A percentile compares a stretch with the other conserved stretches of the same genome.
These are phyloP conservation scores for Beauveria rudraprayagi DNA, from an alignment of 2,329 filamentous ascomycete species.

Conservation along the genomic window DNA sequence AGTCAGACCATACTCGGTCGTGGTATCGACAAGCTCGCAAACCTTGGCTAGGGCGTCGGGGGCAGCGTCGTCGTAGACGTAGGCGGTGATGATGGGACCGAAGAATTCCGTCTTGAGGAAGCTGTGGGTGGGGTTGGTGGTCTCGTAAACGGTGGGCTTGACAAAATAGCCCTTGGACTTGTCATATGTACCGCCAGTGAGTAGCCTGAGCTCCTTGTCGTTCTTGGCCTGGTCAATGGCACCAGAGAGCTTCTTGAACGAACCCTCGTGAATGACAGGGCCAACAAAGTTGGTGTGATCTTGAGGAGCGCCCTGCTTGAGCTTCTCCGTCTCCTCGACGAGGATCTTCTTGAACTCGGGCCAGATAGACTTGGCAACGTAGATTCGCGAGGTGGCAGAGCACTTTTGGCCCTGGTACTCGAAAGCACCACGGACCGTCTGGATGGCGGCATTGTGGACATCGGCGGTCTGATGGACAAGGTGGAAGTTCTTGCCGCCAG, in stretches of 20 bases:
- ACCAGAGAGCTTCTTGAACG: slow-evolving; percentile 70
- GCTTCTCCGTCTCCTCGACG: slow-evolving; percentile 57
- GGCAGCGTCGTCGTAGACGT: slow-evolving; percentile 67
- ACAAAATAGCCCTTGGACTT: slow-evolving; percentile 74
- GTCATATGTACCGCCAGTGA: slow-evolving; percentile 72
- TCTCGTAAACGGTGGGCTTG: slow-evolving; percentile 73
- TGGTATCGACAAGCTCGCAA: slow-evolving; percentile 59
- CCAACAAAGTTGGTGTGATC: slow-evolving; percentile 75
- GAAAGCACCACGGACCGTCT: slow-evolving; percentile 80
- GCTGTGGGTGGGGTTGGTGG: slow-evolving; percentile 63
- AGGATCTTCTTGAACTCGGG: slow-evolving; percentile 61
- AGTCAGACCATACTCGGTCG: slow-evolving; percentile 70
- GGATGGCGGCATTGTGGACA: slow-evolving; percentile 67
- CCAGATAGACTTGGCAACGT: slow-evolving; percentile 70
- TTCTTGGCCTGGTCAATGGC: slow-evolving; percentile 75
- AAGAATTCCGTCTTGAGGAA: slow-evolving; percentile 76
- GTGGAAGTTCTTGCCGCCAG: slow-evolving; percentile 91
- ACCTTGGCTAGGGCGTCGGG: slow-evolving; percentile 47
- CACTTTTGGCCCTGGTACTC: slow-evolving; percentile 92
- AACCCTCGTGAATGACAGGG: slow-evolving; percentile 74
- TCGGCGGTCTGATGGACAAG: slow-evolving; percentile 71
- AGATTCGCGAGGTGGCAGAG: slow-evolving; percentile 72
- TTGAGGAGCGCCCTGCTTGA: slow-evolving; percentile 62
- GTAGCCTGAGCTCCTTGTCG: slow-evolving; percentile 62
- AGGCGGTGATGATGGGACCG: slow-evolving; percentile 64